Evolutionary conservation across 1,284 basidiomycete genomes (phyloP).

Genomic region (Leccinum fallax): DNA sequence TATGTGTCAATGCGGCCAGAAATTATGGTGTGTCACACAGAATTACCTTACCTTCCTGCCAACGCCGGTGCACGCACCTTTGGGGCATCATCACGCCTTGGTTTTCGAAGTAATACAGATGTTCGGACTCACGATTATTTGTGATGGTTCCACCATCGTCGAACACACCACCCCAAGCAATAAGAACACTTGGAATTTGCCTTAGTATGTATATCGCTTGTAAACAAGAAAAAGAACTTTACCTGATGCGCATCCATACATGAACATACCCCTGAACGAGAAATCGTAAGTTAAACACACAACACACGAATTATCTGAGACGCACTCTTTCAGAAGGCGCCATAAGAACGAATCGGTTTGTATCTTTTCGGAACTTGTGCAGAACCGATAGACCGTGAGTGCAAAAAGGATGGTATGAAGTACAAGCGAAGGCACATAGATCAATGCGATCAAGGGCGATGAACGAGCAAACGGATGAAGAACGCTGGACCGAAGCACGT

Average conservation of each 20-base stretch:
- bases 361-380: conserved; percentile 11
- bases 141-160: conserved; percentile 13
- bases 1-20: not conserved
- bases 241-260: conserved; percentile 14
- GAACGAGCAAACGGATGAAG: not conserved
- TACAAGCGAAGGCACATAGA: conserved; percentile 14
- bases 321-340: conserved; percentile 19
- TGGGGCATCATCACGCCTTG: not conserved
- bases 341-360: conserved; percentile 13
- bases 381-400: conserved; percentile 14
- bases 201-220: not conserved
- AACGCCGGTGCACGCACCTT: conserved; percentile 11
- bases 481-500: not conserved
- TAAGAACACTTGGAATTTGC: conserved; percentile 4
- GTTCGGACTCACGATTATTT: conserved; percentile 7
- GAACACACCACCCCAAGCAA: conserved; percentile 11
- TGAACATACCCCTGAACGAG: conserved; percentile 16
- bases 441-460: conserved; percentile 2
- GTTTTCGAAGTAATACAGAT: not conserved
- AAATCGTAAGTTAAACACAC: not conserved
- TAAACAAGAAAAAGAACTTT: not conserved
- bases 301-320: not conserved
- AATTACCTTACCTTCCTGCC: conserved; percentile 16
- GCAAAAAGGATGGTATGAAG: conserved; percentile 11
- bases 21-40: not conserved